A percentile compares a stretch with the other conserved stretches of the same genome.
These are phyloP conservation scores for Globisporangium alternatum DNA, from an alignment of 352 stramenopile genomes.

Conservation along the genomic window DNA sequence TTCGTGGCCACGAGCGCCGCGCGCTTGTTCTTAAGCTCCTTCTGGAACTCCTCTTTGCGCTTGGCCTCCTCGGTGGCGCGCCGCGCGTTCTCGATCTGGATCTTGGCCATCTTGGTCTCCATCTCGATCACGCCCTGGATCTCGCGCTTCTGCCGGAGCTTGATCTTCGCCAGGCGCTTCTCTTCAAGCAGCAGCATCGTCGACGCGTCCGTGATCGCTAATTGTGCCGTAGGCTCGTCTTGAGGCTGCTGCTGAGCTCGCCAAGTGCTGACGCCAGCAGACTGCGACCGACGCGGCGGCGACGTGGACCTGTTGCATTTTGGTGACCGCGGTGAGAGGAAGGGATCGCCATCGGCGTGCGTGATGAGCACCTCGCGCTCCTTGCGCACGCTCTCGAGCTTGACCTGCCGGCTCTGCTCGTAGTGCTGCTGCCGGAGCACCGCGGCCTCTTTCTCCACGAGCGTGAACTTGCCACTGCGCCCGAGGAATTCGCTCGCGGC, in stretches of 20 bases:
- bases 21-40: slow-evolving; percentile 42
- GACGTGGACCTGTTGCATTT: neutral
- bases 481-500: neutral
- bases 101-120: slow-evolving; percentile 65
- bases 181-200: slow-evolving; percentile 69
- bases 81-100: slow-evolving; percentile 59
- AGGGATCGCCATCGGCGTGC: slow-evolving; percentile 6
- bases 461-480: slow-evolving; percentile 36
- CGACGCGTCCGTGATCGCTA: slow-evolving; percentile 36
- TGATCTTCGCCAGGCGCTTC: slow-evolving; percentile 57
- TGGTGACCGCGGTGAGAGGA: neutral
- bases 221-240: neutral
- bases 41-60: slow-evolving; percentile 57
- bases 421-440: slow-evolving; percentile 71
- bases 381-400: slow-evolving; percentile 49
- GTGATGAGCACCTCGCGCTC: slow-evolving; percentile 40
- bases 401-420: slow-evolving; percentile 60
- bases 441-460: slow-evolving; percentile 72
- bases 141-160: slow-evolving; percentile 65
- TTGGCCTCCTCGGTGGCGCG: slow-evolving; percentile 49
- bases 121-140: slow-evolving; percentile 76
- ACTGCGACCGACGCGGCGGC: neutral
- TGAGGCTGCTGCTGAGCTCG: neutral
- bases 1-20: slow-evolving; percentile 52
- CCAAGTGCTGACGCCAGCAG: neutral